Conservation (phyloP, 768 basidiomycete genomes). For the Boletus sensibilis region DNA sequence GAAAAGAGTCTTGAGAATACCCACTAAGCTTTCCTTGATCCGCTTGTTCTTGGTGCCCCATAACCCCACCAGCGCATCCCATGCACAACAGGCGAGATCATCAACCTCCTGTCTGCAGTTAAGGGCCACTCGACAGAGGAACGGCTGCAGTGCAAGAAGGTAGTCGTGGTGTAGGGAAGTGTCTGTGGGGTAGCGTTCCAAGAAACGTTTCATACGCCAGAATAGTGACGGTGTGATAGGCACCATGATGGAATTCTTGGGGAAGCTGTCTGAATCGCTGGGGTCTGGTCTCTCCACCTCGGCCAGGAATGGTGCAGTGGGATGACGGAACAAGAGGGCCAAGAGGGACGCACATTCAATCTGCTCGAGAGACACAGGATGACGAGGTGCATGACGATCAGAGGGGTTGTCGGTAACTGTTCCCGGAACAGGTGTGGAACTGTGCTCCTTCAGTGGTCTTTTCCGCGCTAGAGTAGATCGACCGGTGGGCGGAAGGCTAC, state of each 20-base stretch:
- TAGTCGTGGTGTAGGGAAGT: conserved; percentile 79
- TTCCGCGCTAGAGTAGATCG: conserved; percentile 23
- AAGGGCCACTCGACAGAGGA: conserved; percentile 73
- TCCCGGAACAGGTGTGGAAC: conserved; percentile 22
- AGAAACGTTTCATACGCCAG: conserved; percentile 56
- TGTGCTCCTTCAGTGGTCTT: conserved; percentile 23
- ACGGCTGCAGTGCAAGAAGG: conserved; percentile 62
- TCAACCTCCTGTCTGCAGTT: conserved; percentile 64
- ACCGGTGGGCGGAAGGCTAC: conserved; percentile 32
- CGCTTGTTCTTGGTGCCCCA: conserved; percentile 79
- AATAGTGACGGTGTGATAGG: conserved; percentile 50
- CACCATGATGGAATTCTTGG: conserved; percentile 23
- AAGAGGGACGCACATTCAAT: conserved; percentile 71
- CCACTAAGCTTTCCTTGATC: conserved; percentile 76
- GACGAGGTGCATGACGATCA: conserved; percentile 25
- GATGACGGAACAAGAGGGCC: conserved; percentile 55
- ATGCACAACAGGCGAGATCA: conserved; percentile 57
- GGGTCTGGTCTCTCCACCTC: conserved; percentile 30
- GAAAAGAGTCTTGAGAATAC: conserved; percentile 69
- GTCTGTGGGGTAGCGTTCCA: conserved; percentile 65
- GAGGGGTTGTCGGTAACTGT: conserved; percentile 17
- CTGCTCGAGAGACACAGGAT: conserved; percentile 52
- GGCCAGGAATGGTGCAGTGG: conserved; percentile 56
- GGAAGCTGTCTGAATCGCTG: conserved; percentile 30
- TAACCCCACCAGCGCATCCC: conserved; percentile 62